Percentiles rank a stretch among this genome's conserved stretches.
These are phyloP conservation scores for Podaxis mareebaensis DNA, from an alignment of 768 basidiomycete species.

Conservation along the genomic window DNA sequence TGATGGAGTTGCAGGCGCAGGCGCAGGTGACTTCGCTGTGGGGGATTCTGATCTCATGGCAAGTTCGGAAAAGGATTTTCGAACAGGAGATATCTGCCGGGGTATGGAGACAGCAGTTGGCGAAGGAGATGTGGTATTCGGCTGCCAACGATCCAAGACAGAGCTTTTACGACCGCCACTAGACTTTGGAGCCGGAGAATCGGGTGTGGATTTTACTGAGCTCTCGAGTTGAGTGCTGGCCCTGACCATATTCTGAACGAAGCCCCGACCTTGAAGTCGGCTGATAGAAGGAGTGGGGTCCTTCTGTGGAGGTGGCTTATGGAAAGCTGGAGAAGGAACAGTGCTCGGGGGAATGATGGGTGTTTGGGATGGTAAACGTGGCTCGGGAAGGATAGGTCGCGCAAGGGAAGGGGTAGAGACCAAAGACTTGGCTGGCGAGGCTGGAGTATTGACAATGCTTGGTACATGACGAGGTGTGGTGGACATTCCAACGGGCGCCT, in stretches of 20 bases:
- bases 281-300: constrained; percentile 83
- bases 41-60: constrained; percentile 21
- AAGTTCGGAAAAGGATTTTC: constrained; percentile 36
- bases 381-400: constrained; percentile 52
- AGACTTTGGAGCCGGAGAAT: constrained; percentile 31
- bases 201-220: constrained; percentile 34
- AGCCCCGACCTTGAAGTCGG: constrained; percentile 80
- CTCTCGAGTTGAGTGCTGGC: constrained; percentile 57
- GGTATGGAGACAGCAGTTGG: constrained; percentile 39
- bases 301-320: constrained; percentile 56
- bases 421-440: constrained; percentile 34
- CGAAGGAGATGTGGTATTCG: constrained; percentile 28
- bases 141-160: constrained; percentile 76
- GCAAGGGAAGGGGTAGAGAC: constrained; percentile 46
- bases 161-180: constrained; percentile 42
- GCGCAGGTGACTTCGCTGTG: background rate
- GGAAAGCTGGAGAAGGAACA: constrained; percentile 57
- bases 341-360: constrained; percentile 45
- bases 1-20: constrained; percentile 3
- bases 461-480: constrained; percentile 29
- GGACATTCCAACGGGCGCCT: constrained; percentile 15
- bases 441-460: constrained; percentile 18
- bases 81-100: constrained; percentile 29
- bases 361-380: constrained; percentile 42
- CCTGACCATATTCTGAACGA: constrained; percentile 82